Base-by-base conservation (phyloP, 2,329 filamentous ascomycete species). In the Clonostachys byssicola region DNA sequence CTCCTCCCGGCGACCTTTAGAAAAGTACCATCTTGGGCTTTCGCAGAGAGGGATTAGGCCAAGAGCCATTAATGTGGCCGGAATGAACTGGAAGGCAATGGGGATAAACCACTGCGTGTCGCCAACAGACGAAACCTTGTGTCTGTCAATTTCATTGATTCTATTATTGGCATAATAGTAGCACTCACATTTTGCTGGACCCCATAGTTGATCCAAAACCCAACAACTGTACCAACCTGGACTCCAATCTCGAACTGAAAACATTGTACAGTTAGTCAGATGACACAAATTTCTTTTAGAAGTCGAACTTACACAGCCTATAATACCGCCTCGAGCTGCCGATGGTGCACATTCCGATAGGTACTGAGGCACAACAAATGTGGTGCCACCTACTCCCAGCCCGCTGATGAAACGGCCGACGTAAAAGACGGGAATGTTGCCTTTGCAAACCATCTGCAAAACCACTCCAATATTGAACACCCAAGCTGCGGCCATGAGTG, bases 281-380 rank as follows among this genome's bases (percentile, higher is more conserved):
- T 30, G 23, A 30, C 6, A 30, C 8, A 30, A 9, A 10, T 3
- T 30, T 30, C 8, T 3, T 30, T 30, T 10, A 2, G 23, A 9
- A 30, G 23, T 30, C 23, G 23, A 30, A 10, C 9, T 30, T 30
- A 30, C 23, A 10, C 75, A 58, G 34, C 73, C 74, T 23, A 76
- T 71, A 16, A 76, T 72, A 16, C 75, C 56, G 54, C 75, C 76
- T 56, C 78, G 70, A 40, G 68, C 74, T 18, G 68, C 69, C 1
- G 77, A 72, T 53, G 77, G 74, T 0, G 77, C 73, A 54, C 72
- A 74, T 57, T 82, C 79, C 1, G 77, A 74, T 42, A 80, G 74
- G 56, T 81, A 82, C 34, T 81, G 70, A 3, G 78, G 78, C 3
- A 82, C 73, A 20, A 71, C 68, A 62, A 77, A 74, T 14, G 68